Evolutionary conservation across 768 basidiomycete genomes (phyloP), one percentile per base, ranked within the genome.

Genomic region (Termitomyces sp.): DNA sequence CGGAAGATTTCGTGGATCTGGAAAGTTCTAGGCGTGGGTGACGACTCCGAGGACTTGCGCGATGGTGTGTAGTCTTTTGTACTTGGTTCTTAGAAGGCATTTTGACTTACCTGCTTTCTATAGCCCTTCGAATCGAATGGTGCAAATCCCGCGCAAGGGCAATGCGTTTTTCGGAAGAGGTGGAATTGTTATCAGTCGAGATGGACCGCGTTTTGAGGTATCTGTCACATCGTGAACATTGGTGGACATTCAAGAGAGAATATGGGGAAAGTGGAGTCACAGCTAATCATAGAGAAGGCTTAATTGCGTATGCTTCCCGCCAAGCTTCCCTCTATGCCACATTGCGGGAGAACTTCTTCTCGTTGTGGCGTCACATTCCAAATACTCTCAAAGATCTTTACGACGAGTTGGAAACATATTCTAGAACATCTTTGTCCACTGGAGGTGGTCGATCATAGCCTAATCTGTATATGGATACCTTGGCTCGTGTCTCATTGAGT

Each of bases 161-260:
- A n/a, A n/a, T n/a, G n/a, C n/a, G n/a, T n/a, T n/a, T n/a, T n/a
- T n/a, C n/a, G 5, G 54, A 58, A 20, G 56, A 58, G 23, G 42
- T 25, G 4, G 42, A 43, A 27, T 13, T 58, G 7, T 4, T 58
- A n/a, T 1, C 3, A 15, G 54, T 51, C 22, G 57, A 58, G 29
- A 58, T 55, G 57, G 20, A 49, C 15, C 36, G 49, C 3, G 57
- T 58, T 6, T 6, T 49, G 9, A 35, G 32, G 22, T 49, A 38
- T 27, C 23, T 49, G 2, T 4, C 18, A 18, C 11, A 48, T 35
- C 32, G 20, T 3, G 4, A 48, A 23, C 32, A 35, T 3, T 49
- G 13, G 13, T 49, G 35, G 35, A 35, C 10, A 22, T 16, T 20
- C 7, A 38, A n/a, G n/a, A n/a, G n/a, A n/a, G n/a, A n/a, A n/a